Evolutionary conservation across 2,329 filamentous ascomycete species (phyloP), one percentile per base, ranked within the genome.

Genomic region (Curvularia eragrostidis): DNA sequence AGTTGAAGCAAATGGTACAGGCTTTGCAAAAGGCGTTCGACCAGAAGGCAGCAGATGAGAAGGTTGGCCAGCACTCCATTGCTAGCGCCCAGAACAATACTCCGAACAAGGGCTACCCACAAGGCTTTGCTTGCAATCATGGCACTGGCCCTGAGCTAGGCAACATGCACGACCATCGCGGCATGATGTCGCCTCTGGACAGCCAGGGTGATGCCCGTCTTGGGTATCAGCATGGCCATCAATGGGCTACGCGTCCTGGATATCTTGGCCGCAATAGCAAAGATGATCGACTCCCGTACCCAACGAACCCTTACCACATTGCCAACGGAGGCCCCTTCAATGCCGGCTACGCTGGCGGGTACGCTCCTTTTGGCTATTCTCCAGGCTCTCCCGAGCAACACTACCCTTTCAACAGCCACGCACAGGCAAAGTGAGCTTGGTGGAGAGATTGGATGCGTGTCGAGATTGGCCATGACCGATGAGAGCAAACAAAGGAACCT

Each of bases 1-100:
- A 63, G 9, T 53, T 76, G 15, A 67, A 72, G 36, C 69, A 69
- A 51, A 56, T 58, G 10, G 38, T 75, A 19, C 47, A 62, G 34
- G 61, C 62, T 12, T 48, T 76, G 34, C 69, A 73, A 54, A 69
- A 68, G 59, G 54, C 54, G 5, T 28, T 63, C 28, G 69, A 69
- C 26, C 57, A 65, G 43, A 69, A 65, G 51, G 41, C 56, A 24
- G 32, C 54, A 30, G 59, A 66, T 43, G 9, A 48, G 21, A 65
- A 50, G 44, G 8, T 32, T 12, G 21, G 44, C 26, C 51, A 54
- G 32, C 52, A 58, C 48, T 47, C 44, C 21, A 8, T 39, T 18
- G 39, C 42, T 21, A 39, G 52, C 28, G 48, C 38, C 36, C 41
- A 58, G 21, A 24, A 46, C 21, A 52, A 56, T 7, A 51, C 26